Evolutionary conservation across 2,329 filamentous ascomycete genomes (phyloP).

Genomic region (Talaromyces sp.): DNA sequence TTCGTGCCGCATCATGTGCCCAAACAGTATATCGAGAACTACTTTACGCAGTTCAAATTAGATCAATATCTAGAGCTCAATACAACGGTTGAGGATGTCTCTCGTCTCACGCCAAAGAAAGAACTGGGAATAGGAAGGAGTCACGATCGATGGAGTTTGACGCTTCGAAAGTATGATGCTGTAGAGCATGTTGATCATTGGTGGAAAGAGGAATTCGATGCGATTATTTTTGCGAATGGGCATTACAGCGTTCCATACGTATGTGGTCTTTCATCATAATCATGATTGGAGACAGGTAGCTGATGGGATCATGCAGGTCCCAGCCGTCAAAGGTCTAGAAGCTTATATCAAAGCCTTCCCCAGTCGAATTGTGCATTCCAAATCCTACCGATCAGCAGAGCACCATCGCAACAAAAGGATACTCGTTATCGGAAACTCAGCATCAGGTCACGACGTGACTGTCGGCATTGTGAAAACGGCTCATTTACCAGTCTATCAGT

Average conservation of each 20-base stretch:
- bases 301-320: slow-evolving; percentile 37
- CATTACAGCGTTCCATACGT: slow-evolving; percentile 56
- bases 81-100: slow-evolving; percentile 56
- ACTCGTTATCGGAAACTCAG: slow-evolving; percentile 58
- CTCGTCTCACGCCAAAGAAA: slow-evolving; percentile 41
- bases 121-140: slow-evolving; percentile 44
- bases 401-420: slow-evolving; percentile 44
- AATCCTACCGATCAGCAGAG: slow-evolving; percentile 42
- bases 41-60: slow-evolving; percentile 50
- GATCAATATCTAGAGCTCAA: slow-evolving; percentile 46
- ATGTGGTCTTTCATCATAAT: slow-evolving; percentile 20
- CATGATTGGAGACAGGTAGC: too few species aligned
- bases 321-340: slow-evolving; percentile 45
- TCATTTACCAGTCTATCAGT: slow-evolving; percentile 49
- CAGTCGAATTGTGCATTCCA: slow-evolving; percentile 45
- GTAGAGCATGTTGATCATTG: slow-evolving; percentile 47
- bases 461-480: slow-evolving; percentile 46
- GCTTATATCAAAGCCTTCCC: slow-evolving; percentile 41
- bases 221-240: slow-evolving; percentile 54
- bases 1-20: slow-evolving; percentile 56
- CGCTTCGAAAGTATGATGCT: slow-evolving; percentile 40
- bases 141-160: slow-evolving; percentile 48
- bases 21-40: slow-evolving; percentile 55
- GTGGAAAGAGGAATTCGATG: slow-evolving; percentile 59
- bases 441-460: slow-evolving; percentile 58